Percentiles rank a stretch among this genome's conserved stretches.
phyloP scores from a whole-genome alignment of 345 rosid genomes.

The Clarkia xantiana region DNA sequence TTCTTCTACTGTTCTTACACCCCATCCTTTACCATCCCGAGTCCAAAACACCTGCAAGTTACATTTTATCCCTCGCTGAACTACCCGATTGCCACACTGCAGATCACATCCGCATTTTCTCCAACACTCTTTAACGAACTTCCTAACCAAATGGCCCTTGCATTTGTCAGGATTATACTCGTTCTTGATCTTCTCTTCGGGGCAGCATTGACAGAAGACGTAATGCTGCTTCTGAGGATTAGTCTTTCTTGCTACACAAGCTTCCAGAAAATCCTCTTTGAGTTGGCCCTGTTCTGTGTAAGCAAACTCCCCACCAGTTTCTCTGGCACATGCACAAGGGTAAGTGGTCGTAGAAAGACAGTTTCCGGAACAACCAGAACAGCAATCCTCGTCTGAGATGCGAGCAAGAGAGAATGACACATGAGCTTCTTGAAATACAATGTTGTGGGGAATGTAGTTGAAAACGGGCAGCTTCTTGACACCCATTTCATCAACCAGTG shows the following conservation, averaged over 20 bases:
- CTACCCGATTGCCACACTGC: conserved; percentile 71
- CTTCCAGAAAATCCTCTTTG: conserved; percentile 37
- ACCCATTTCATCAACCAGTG: conserved; percentile 42
- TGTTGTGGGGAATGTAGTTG: conserved; percentile 49
- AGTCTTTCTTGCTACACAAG: conserved; percentile 27
- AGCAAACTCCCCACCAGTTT: conserved; percentile 80
- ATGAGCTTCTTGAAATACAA: conserved; percentile 48
- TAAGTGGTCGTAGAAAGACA: conserved; percentile 36
- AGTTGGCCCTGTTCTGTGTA: conserved; percentile 47
- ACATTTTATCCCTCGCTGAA: conserved; percentile 64
- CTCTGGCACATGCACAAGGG: conserved; percentile 71
- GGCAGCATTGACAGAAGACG: conserved; percentile 60
- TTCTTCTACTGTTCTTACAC: conserved; percentile 48
- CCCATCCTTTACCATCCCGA: conserved; percentile 75
- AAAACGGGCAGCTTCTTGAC: conserved; percentile 36
- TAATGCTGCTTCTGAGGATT: conserved; percentile 22
- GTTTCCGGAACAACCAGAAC: conserved; percentile 52
- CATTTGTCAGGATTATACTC: conserved; percentile 39
- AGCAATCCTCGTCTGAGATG: conserved; percentile 61
- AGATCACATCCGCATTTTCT: conserved; percentile 68
- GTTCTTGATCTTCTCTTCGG: conserved; percentile 40
- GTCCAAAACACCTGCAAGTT: conserved; percentile 66
- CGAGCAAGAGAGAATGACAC: conserved; percentile 55
- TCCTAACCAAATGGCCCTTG: conserved; percentile 68
- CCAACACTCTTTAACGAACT: conserved; percentile 92